Evolutionary conservation across 768 basidiomycete species (phyloP), one percentile per base, ranked within the genome.

Genomic region (Suillus decipiens): DNA sequence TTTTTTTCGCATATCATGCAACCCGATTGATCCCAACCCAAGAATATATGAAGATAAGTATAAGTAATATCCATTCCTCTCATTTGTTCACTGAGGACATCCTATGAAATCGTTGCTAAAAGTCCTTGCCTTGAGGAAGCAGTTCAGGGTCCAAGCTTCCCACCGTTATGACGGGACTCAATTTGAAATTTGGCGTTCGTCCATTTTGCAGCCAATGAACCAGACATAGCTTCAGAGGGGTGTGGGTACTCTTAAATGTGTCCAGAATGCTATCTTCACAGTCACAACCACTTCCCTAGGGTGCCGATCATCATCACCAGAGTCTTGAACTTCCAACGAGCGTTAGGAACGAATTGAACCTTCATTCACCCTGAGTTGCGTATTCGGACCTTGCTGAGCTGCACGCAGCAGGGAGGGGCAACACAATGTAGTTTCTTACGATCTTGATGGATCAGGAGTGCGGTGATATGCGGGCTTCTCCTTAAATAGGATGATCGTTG

Each of bases 371-470:
- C 63, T 14, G 53, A 62, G 10, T 37, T 64, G 37, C 84, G 1
- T 86, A 79, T 65, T 64, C 78, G 9, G 76, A 85, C 66, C 83
- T 83, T 4, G 61, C 51, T 22, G 66, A 72, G 22, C 63, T 73
- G 7, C 73, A 79, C 60, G 73, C 77, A 53, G 55, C 75, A 80
- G 62, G 69, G 64, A 31, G 72, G 71, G 34, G 67, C 72, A 9
- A 54, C 55, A n/a, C 47, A 9, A 72, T 84, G 31, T 61, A 66
- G 8, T 67, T 87, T 56, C 64, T 63, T 5, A 68, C 72, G 5
- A 64, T 89, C 33, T 86, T 88, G 66, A 87, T 87, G 65, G 84
- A 85, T 15, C 86, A 86, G 86, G 76, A 80, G 67, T 88, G 86
- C n/a, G 86, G 87, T 67, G 70, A 75, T 5, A 33, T 33, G 28